Base-by-base conservation (phyloP, 1,139 yeast genomes). In the Hansenula sp. region DNA sequence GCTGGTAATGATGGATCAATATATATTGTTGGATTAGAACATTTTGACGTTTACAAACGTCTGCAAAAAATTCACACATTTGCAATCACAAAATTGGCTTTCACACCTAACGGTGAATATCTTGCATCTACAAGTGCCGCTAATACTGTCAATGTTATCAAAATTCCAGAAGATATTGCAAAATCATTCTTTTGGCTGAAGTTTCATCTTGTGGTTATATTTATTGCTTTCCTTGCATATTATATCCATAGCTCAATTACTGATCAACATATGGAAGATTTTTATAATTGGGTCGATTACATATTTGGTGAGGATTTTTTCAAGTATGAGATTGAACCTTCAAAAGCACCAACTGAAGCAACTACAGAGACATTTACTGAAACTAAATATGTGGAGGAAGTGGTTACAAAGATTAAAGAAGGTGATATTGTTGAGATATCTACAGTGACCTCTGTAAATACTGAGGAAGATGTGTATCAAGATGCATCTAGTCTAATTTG, bases 91-190 rank as follows among this genome's bases (percentile, higher is more conserved):
- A 73, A 77, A 38, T 76, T 87, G 11, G 69, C 78, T 0, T 79
- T 89, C 45, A 81, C 87, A 14, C 82, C 87, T 10, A 74, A 79
- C 52, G 90, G 92, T 13, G 65, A 74, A 32, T 68, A 74, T 41
- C 65, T 89, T 37, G 95, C 90, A 1, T 77, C 90, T 14, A 84
- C 82, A 0, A 83, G 95, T 36, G 95, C 94, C 2, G 87, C 95
- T 2, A 83, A 85, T 46, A 74, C 88, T 1, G 74, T 89, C 31
- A 77, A 73, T 48, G 79, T 88, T 7, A 65, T 79, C 44, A 71
- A 68, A 44, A 60, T 87, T 20, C 90, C 94, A 4, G 63, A 62
- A n/a, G 71, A 69, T 22, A 69, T 69, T 47, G 65, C 73, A 2
- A 59, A 60, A 12, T 69, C 77, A 2, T 67, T 68, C 37, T 74